Conservation (phyloP, 805 yeast genomes). For the Soucietia sequanensis region DNA sequence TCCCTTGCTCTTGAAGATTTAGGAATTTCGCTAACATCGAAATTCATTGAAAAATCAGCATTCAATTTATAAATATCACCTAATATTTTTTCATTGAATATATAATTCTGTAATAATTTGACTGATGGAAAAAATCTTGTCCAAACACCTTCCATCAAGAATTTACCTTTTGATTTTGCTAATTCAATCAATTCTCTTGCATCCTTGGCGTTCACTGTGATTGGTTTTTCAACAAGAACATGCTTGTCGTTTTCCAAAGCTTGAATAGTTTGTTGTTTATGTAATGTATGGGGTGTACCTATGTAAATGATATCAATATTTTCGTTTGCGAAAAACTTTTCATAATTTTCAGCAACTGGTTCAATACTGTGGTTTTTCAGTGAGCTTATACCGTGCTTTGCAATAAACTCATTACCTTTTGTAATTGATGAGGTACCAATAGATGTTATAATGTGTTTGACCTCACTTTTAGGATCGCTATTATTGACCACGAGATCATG, state of each 20-base stretch:
- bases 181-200: constrained; percentile 38
- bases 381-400: constrained; percentile 12
- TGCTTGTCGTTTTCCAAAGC: constrained; percentile 47
- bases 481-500: constrained; percentile 35
- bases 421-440: constrained; percentile 37
- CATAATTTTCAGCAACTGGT: constrained; percentile 33
- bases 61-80: constrained; percentile 47
- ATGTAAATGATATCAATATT: constrained; percentile 51
- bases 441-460: constrained; percentile 33
- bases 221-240: constrained; percentile 56
- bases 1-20: constrained; percentile 38
- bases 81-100: constrained; percentile 40
- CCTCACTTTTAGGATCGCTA: constrained; percentile 15
- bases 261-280: constrained; percentile 42
- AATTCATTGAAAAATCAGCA: constrained; percentile 42
- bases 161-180: constrained; percentile 44
- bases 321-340: constrained; percentile 41
- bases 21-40: constrained; percentile 30
- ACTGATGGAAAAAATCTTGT: constrained; percentile 52
- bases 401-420: constrained; percentile 36
- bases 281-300: constrained; percentile 55
- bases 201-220: constrained; percentile 47
- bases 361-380: constrained; percentile 25
- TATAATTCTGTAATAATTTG: constrained; percentile 28
- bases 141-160: constrained; percentile 63